Conservation (phyloP, 1,284 basidiomycete genomes). For the Ceratobasidium sp. region DNA sequence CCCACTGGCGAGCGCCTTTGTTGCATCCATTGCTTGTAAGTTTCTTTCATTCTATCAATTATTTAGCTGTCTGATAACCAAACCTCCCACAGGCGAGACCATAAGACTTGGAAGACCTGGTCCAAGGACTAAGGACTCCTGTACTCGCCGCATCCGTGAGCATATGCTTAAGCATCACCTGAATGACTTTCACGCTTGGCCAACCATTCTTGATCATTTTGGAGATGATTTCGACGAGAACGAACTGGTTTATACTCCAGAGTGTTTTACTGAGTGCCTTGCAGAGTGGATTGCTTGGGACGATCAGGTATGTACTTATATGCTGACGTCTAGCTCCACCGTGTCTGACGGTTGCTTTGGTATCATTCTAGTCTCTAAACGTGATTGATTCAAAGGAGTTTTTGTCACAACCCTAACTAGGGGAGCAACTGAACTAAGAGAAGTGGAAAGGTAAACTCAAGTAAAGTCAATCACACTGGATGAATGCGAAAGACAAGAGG, state of each 20-base stretch:
- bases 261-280: not conserved
- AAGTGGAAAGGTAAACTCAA: no score
- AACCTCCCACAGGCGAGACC: not conserved
- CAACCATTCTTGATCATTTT: not conserved
- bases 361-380: conserved; percentile 7
- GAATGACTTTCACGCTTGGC: not conserved
- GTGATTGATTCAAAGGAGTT: conserved; percentile 30
- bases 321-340: no score
- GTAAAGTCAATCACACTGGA: no score
- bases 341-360: no score
- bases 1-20: no score
- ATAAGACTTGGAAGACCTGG: conserved; percentile 2
- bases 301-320: conserved; percentile 14
- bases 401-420: no score
- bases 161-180: conserved; percentile 5
- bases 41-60: not conserved
- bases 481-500: no score
- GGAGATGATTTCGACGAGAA: not conserved
- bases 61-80: not conserved
- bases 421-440: no score
- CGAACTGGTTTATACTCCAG: not conserved
- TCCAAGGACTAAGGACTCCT: not conserved
- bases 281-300: not conserved
- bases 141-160: not conserved
- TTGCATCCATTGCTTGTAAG: no score